These are phyloP conservation scores for Endocarpon pusillum DNA, from an alignment of 495 filamentous ascomycete genomes.

Conservation along the genomic window DNA sequence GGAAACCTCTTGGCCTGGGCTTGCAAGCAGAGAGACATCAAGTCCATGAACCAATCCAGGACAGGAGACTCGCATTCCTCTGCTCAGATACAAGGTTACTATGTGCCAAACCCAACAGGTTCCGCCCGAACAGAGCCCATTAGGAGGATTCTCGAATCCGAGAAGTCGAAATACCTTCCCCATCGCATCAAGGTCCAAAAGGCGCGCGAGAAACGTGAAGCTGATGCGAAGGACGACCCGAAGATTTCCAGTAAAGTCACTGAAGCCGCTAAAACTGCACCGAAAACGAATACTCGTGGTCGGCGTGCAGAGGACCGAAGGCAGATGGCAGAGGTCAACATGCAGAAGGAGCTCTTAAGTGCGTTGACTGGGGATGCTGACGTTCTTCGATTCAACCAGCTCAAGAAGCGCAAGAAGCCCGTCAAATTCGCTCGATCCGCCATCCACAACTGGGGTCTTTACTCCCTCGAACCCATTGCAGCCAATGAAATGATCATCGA, in stretches of 20 bases:
- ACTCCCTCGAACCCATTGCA: constrained; percentile 91
- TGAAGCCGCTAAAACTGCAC: constrained; percentile 48
- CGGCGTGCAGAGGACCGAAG: constrained; percentile 92
- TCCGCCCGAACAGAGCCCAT: constrained; percentile 82
- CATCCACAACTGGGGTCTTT: constrained; percentile 97
- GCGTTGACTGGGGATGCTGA: constrained; percentile 55
- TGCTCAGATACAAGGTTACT: constrained; percentile 69
- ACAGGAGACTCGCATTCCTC: constrained; percentile 29
- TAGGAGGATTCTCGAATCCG: constrained; percentile 84
- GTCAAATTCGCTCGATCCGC: constrained; percentile 95
- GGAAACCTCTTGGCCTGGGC: constrained; percentile 62
- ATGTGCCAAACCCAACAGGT: constrained; percentile 69
- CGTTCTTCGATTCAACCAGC: constrained; percentile 90
- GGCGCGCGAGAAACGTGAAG: constrained; percentile 73
- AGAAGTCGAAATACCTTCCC: constrained; percentile 95
- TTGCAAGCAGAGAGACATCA: constrained; percentile 81
- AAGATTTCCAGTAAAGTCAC: constrained; percentile 45
- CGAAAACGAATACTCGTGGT: constrained; percentile 63
- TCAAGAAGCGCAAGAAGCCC: constrained; percentile 98
- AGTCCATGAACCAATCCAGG: constrained; percentile 48
- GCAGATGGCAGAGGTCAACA: constrained; percentile 83
- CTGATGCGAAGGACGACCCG: constrained; percentile 53
- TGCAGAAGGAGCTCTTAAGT: constrained; percentile 73
- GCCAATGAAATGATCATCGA: constrained; percentile 99
- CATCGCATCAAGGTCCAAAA: constrained; percentile 92